Evolutionary conservation across 768 basidiomycete genomes (phyloP).

Genomic region (Tylopilus plumbeoviolaceoides): DNA sequence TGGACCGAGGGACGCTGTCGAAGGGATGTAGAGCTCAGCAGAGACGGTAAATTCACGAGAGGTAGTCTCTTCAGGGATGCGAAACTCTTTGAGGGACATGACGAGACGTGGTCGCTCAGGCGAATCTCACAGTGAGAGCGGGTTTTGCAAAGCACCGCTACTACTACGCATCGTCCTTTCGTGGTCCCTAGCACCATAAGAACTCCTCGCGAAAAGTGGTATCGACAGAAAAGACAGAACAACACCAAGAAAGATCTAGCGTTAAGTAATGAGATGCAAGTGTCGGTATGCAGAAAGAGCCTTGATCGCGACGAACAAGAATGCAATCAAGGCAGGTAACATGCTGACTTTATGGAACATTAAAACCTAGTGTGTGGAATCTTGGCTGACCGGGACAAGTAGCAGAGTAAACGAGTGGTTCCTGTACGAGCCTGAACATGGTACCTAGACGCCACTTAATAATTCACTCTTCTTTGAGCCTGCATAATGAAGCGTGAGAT

Average conservation of each 20-base stretch:
- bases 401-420: conserved; percentile 14
- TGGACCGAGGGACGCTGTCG: conserved; percentile 43
- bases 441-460: not conserved
- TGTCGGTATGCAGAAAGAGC: conserved; percentile 13
- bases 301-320: conserved; percentile 10
- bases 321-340: conserved; percentile 12
- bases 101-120: not conserved
- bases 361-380: conserved; percentile 13
- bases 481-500: conserved; percentile 11
- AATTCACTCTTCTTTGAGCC: conserved; percentile 34
- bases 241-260: conserved; percentile 10
- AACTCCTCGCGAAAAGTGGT: conserved; percentile 7
- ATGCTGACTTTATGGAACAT: conserved; percentile 12
- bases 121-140: not conserved
- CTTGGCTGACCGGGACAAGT: not conserved
- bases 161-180: conserved; percentile 2
- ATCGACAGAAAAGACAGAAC: conserved; percentile 10
- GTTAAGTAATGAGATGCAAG: conserved; percentile 4
- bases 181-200: conserved; percentile 3
- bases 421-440: not conserved
- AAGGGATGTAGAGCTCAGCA: conserved; percentile 60
- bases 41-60: conserved; percentile 55
- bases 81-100: conserved; percentile 14
- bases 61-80: conserved; percentile 4
- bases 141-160: not conserved